phyloP scores from a whole-genome alignment of 805 yeast genomes.

The Saccharomycopsis oosterbeekiorum region DNA sequence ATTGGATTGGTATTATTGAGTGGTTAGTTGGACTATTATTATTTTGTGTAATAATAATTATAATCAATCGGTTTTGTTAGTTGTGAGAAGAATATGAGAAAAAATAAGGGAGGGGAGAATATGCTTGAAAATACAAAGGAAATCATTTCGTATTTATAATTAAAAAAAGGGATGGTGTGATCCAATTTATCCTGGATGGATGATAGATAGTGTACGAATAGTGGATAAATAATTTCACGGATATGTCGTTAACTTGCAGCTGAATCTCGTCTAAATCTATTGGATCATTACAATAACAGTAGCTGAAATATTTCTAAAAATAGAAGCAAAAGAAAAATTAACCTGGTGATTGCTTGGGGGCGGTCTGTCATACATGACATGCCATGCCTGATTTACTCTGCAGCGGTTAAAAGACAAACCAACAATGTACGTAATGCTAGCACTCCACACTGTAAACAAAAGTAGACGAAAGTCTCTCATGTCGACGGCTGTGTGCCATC shows the following conservation, averaged over 20 bases:
- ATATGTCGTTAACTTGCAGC: background rate
- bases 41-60: no score
- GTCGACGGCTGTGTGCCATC: no score
- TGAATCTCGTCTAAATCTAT: background rate
- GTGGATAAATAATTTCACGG: background rate
- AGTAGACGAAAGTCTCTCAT: no score
- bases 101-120: background rate
- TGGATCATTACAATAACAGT: background rate
- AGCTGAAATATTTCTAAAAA: background rate
- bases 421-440: no score
- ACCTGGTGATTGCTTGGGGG: background rate
- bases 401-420: background rate
- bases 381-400: background rate
- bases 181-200: no score
- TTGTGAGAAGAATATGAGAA: background rate
- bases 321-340: background rate
- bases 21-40: no score
- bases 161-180: background rate
- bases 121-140: constrained; percentile 15
- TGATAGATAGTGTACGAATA: no score
- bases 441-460: no score
- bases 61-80: no score
- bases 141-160: background rate
- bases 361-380: background rate
- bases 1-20: no score